Percentiles rank a stretch among this genome's conserved stretches.
These are phyloP conservation scores for Pythium dissotocum DNA, from an alignment of 352 stramenopile species.

Conservation along the genomic window DNA sequence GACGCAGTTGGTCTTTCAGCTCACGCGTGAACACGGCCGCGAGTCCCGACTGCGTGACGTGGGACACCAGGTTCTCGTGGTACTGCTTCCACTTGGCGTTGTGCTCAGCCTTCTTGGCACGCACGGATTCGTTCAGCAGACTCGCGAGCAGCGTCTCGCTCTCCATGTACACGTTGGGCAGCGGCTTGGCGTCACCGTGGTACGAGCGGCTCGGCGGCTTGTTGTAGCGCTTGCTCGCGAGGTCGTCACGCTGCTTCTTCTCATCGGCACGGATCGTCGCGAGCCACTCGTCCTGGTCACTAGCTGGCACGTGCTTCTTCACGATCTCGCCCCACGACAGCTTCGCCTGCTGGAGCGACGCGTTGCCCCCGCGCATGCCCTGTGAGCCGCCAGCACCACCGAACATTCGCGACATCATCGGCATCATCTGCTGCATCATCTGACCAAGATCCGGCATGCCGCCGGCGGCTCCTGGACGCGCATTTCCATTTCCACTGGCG, in stretches of 20 bases:
- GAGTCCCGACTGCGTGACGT: slow-evolving; percentile 52
- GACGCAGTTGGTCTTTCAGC: slow-evolving; percentile 60
- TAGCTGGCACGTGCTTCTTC: slow-evolving; percentile 49
- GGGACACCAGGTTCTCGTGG: slow-evolving; percentile 50
- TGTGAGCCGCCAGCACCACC: slow-evolving; percentile 29
- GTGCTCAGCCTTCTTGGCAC: slow-evolving; percentile 56
- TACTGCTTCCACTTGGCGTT: slow-evolving; percentile 55
- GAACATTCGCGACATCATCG: slow-evolving; percentile 86
- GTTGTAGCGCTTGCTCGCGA: slow-evolving; percentile 30
- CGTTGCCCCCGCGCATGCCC: slow-evolving; percentile 29
- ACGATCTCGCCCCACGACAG: slow-evolving; percentile 74
- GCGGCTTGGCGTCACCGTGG: slow-evolving; percentile 38
- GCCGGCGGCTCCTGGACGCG: not conserved
- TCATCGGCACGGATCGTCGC: slow-evolving; percentile 64
- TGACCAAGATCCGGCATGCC: slow-evolving; percentile 67
- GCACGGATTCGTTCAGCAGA: slow-evolving; percentile 66
- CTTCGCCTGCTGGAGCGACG: slow-evolving; percentile 36
- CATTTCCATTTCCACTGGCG: slow-evolving; percentile 1
- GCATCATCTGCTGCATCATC: slow-evolving; percentile 90
- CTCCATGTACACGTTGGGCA: slow-evolving; percentile 71
- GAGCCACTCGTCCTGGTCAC: slow-evolving; percentile 67
- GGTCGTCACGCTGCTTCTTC: slow-evolving; percentile 36
- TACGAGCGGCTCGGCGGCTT: slow-evolving; percentile 68
- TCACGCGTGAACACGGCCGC: slow-evolving; percentile 51
- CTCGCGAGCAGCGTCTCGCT: slow-evolving; percentile 59